phyloP scores from a whole-genome alignment of 2,329 filamentous ascomycete genomes.

The Clonostachys solani region DNA sequence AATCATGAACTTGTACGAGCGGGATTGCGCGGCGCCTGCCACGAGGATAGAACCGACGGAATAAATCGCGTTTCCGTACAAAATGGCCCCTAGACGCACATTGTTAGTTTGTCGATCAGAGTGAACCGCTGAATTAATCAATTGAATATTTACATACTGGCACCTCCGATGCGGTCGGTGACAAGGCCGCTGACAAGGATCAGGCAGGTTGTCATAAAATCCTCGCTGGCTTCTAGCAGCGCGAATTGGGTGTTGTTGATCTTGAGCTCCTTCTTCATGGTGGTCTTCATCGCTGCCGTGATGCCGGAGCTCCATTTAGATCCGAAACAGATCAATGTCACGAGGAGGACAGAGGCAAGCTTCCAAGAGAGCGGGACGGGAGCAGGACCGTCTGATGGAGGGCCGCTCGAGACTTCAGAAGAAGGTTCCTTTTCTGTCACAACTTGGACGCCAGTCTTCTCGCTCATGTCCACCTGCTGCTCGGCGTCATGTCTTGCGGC shows the following conservation, averaged over 20 bases:
- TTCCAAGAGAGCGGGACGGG: conserved; percentile 11
- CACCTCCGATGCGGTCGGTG: conserved; percentile 53
- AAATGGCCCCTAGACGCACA: conserved; percentile 32
- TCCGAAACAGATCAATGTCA: conserved; percentile 49
- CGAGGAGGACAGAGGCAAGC: conserved; percentile 34
- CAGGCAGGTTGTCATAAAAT: conserved; percentile 53
- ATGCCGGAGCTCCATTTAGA: conserved; percentile 52
- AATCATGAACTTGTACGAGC: conserved; percentile 57
- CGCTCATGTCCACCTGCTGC: no score
- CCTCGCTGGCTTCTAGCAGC: conserved; percentile 50
- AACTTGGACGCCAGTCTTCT: no score
- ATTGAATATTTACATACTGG: conserved; percentile 20
- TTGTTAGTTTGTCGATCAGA: background rate
- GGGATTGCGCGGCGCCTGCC: conserved; percentile 45
- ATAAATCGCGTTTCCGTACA: conserved; percentile 53
- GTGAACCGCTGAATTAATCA: background rate
- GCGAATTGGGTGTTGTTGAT: conserved; percentile 56
- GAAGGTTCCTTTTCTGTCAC: no score
- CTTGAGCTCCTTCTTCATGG: conserved; percentile 50
- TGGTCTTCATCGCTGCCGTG: conserved; percentile 53
- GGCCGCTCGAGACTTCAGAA: background rate
- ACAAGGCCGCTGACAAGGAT: conserved; percentile 47
- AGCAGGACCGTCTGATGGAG: no score
- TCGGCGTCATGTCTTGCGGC: no score
- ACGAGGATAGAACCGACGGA: conserved; percentile 51